A percentile compares a stretch with the other conserved stretches of the same genome.
Conservation (phyloP, 352 stramenopile species). For the Globisporangium echinulatum region DNA sequence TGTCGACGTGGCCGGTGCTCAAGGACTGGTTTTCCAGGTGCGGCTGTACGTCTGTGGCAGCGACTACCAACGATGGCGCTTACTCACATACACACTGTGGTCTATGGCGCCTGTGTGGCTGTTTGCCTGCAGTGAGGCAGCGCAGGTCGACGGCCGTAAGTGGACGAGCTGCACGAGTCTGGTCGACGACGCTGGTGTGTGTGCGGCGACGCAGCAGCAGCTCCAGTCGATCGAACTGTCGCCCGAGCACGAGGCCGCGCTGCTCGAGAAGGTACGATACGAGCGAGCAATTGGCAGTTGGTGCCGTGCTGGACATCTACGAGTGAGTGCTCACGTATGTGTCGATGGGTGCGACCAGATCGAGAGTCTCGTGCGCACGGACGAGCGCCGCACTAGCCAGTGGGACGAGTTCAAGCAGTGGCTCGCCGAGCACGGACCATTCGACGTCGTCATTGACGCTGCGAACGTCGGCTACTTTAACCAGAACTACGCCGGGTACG, state of each 20-base stretch:
- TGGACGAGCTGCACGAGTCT: conserved; percentile 54
- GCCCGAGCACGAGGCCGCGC: conserved; percentile 25
- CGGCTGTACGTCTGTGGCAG: neutral
- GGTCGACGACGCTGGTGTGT: conserved; percentile 46
- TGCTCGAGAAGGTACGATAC: conserved; percentile 56
- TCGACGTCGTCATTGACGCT: conserved; percentile 95
- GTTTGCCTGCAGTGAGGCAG: conserved; percentile 36
- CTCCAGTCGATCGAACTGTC: conserved; percentile 66
- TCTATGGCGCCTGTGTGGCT: too few relatives aligned
- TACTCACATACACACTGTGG: conserved; percentile 1
- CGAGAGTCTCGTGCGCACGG: conserved; percentile 68
- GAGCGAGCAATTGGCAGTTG: too few relatives aligned
- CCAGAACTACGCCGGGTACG: conserved; percentile 92
- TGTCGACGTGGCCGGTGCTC: conserved; percentile 49
- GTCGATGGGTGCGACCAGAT: conserved; percentile 28
- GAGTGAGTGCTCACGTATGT: neutral
- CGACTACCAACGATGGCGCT: neutral
- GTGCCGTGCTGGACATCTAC: too few relatives aligned
- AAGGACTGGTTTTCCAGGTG: conserved; percentile 72
- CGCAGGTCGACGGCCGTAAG: conserved; percentile 41
- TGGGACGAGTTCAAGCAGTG: conserved; percentile 84
- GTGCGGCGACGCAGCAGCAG: conserved; percentile 50
- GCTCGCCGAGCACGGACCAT: conserved; percentile 60
- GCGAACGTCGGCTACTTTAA: conserved; percentile 98
- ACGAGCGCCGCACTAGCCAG: conserved; percentile 60